Conservation (phyloP, 441 rosid genomes). For the Gossypium schwendimanii region DNA sequence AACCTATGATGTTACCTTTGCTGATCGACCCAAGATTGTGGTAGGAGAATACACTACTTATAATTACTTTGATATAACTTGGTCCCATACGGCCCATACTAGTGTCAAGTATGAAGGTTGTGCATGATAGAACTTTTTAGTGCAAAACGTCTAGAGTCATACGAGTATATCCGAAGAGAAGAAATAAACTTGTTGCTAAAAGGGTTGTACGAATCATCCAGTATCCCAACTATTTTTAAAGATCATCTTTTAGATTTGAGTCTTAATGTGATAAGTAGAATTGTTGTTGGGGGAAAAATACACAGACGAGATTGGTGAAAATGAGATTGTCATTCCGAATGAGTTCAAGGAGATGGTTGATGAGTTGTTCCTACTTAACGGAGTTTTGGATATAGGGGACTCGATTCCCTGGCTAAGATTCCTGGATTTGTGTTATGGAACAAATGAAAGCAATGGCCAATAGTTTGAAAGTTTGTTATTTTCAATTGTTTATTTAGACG, state of each 20-base stretch:
- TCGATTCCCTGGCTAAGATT: slow-evolving; percentile 34
- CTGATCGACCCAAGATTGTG: slow-evolving; percentile 23
- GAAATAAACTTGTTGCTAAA: slow-evolving; percentile 18
- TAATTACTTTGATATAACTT: slow-evolving; percentile 29
- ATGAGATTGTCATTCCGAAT: slow-evolving; percentile 31
- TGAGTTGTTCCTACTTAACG: slow-evolving; percentile 51
- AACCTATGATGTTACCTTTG: slow-evolving; percentile 27
- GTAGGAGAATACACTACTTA: slow-evolving; percentile 39
- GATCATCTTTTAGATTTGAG: slow-evolving; percentile 27
- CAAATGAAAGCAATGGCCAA: no score
- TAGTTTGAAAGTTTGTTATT: no score
- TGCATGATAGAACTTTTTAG: slow-evolving; percentile 32
- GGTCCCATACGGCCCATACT: slow-evolving; percentile 45
- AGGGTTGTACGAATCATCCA: slow-evolving; percentile 8
- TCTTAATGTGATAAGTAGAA: slow-evolving; percentile 33
- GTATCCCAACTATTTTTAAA: slow-evolving; percentile 20
- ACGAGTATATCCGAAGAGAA: slow-evolving; percentile 35
- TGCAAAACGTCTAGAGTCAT: slow-evolving; percentile 31
- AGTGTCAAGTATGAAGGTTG: slow-evolving; percentile 36
- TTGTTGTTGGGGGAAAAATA: slow-evolving; percentile 44
- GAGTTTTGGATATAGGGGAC: slow-evolving; percentile 45
- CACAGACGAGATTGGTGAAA: slow-evolving; percentile 10
- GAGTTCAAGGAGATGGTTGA: slow-evolving; percentile 61
- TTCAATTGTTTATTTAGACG: no score
- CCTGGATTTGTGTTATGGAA: slow-evolving; percentile 14